A percentile compares a stretch with the other conserved stretches of the same genome.
phyloP scores from a whole-genome alignment of 805 yeast genomes.

The Metschnikowia borealis region DNA sequence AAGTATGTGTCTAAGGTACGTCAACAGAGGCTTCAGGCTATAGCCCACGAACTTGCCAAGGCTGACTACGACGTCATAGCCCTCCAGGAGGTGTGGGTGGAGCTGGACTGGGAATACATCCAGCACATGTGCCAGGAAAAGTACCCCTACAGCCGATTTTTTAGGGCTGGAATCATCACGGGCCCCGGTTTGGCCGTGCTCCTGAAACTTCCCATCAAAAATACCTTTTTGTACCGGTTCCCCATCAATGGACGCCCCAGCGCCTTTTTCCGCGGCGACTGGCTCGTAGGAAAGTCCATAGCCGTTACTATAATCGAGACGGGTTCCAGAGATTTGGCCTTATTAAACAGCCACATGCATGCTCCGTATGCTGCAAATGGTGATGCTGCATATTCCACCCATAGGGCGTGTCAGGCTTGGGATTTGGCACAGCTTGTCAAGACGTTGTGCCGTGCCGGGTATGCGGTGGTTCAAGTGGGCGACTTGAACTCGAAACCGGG shows the following conservation, averaged over 20 bases:
- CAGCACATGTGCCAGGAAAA: conserved; percentile 37
- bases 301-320: conserved; percentile 60
- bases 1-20: conserved; percentile 77
- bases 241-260: conserved; percentile 93
- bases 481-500: conserved; percentile 90
- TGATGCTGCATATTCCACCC: conserved; percentile 86
- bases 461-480: conserved; percentile 85
- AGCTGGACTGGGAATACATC: conserved; percentile 74
- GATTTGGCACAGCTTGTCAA: conserved; percentile 70
- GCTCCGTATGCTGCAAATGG: conserved; percentile 87
- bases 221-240: conserved; percentile 75
- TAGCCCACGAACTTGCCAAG: conserved; percentile 60
- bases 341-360: conserved; percentile 92
- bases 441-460: conserved; percentile 65
- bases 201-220: conserved; percentile 77
- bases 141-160: conserved; percentile 66
- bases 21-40: conserved; percentile 59
- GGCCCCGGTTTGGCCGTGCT: conserved; percentile 92
- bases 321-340: conserved; percentile 57
- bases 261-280: conserved; percentile 92
- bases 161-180: conserved; percentile 76
- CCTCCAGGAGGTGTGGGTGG: conserved; percentile 92
- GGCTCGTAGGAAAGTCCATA: conserved; percentile 92
- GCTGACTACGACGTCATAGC: conserved; percentile 77
- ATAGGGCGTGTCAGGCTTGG: conserved; percentile 95